Evolutionary conservation across 129 eudicot genomes (phyloP).

Genomic region (Flaveria linearis): DNA sequence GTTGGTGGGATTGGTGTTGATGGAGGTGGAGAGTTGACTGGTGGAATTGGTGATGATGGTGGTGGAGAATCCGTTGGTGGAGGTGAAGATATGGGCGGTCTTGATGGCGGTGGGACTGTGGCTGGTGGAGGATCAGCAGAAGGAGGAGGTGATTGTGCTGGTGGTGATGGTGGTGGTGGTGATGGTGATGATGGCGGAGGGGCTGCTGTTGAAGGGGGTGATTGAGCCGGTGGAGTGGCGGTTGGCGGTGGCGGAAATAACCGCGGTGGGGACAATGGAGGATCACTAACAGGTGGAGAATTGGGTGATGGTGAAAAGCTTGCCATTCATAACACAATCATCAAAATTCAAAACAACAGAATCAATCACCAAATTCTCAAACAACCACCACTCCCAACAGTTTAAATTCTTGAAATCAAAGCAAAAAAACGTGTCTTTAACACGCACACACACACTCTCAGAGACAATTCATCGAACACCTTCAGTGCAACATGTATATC

Average conservation of each 20-base stretch:
- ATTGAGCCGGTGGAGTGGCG: slow-evolving; percentile 23
- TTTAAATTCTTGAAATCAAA: neutral
- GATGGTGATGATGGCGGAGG: slow-evolving; percentile 31
- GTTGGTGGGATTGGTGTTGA: slow-evolving; percentile 30
- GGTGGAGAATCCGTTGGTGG: slow-evolving; percentile 27
- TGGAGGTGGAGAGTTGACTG: slow-evolving; percentile 38
- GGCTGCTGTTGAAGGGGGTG: slow-evolving; percentile 29
- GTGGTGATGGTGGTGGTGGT: slow-evolving; percentile 32
- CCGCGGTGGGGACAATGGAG: slow-evolving; percentile 18
- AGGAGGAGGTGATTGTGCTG: slow-evolving; percentile 26
- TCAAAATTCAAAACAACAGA: slow-evolving; percentile 10
- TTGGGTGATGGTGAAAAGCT: slow-evolving; percentile 38
- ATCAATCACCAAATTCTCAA: neutral
- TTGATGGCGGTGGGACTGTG: slow-evolving; percentile 15
- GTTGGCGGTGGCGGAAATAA: slow-evolving; percentile 25
- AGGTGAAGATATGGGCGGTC: slow-evolving; percentile 39
- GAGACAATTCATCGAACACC: slow-evolving; percentile 34
- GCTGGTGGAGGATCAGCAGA: slow-evolving; percentile 30
- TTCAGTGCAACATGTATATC: slow-evolving; percentile 13
- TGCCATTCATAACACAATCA: slow-evolving; percentile 39
- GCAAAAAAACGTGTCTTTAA: neutral
- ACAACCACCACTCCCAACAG: slow-evolving; percentile 10
- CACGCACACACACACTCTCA: slow-evolving; percentile 29
- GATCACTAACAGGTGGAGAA: slow-evolving; percentile 29
- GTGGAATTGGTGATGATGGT: slow-evolving; percentile 26